Evolutionary conservation across 768 basidiomycete species (phyloP).

Genomic region (Hygrocybe punicea): DNA sequence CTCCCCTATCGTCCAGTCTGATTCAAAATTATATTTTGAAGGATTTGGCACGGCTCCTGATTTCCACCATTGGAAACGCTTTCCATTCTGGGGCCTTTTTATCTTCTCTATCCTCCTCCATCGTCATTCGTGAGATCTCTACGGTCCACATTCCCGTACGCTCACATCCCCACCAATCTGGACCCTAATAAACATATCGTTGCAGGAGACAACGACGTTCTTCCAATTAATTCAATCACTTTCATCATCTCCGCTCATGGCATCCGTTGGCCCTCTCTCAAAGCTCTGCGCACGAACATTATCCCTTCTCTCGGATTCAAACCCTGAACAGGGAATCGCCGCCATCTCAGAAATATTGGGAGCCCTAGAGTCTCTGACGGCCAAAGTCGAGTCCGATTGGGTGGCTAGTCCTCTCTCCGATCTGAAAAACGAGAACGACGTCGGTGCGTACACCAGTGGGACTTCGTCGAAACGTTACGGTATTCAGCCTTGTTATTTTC

Average conservation of each 20-base stretch:
- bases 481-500: neutral
- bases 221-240: conserved; percentile 32
- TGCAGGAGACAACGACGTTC: conserved; percentile 35
- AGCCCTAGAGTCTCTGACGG: conserved; percentile 36
- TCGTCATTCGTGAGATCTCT: conserved; percentile 24
- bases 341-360: conserved; percentile 32
- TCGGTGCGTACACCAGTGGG: conserved; percentile 23
- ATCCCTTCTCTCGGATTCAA: conserved; percentile 37
- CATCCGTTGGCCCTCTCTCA: conserved; percentile 39
- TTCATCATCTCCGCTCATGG: conserved; percentile 35
- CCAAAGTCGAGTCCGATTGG: conserved; percentile 50
- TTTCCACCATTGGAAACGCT: conserved; percentile 50
- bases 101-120: conserved; percentile 35
- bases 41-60: conserved; percentile 28
- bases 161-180: conserved; percentile 1
- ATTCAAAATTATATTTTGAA: neutral
- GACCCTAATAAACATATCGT: neutral
- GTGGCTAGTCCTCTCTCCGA: conserved; percentile 38
- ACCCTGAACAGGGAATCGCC: conserved; percentile 29
- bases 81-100: conserved; percentile 59
- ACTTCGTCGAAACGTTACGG: conserved; percentile 1
- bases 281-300: conserved; percentile 35
- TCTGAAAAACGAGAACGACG: conserved; percentile 28
- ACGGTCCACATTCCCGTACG: conserved; percentile 33
- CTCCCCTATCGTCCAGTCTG: neutral